Evolutionary conservation across 208 protist species (phyloP).

Genomic region (Wallacemonas sp.): DNA sequence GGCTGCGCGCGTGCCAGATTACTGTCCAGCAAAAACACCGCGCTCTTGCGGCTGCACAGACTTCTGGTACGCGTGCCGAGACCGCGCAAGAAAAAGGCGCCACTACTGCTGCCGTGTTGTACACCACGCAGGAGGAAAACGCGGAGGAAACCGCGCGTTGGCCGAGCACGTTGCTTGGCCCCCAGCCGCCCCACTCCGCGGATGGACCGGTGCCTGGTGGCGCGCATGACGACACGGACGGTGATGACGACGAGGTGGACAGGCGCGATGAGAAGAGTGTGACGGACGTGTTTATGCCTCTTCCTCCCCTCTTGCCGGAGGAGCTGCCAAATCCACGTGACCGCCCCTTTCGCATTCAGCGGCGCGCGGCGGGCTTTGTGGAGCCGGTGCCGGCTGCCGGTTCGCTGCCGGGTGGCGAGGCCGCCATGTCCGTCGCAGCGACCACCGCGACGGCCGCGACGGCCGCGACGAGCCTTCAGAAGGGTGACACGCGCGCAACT

Average conservation of each 20-base stretch:
- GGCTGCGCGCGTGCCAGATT: constrained; percentile 31
- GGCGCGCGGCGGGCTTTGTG: not conserved
- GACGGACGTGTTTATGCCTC: constrained; percentile 15
- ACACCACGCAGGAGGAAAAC: constrained; percentile 3
- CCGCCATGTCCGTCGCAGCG: not conserved
- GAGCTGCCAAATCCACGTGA: constrained; percentile 27
- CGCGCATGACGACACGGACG: too few species aligned
- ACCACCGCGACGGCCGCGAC: not conserved
- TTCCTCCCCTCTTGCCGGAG: constrained; percentile 25
- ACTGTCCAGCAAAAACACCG: not conserved
- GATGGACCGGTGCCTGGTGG: too few species aligned
- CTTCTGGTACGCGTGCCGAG: not conserved
- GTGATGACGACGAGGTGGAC: not conserved
- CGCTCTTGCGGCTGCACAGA: constrained; percentile 4
- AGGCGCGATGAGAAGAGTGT: not conserved
- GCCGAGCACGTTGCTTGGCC: constrained; percentile 9
- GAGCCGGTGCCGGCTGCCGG: not conserved
- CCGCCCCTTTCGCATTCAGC: constrained; percentile 29
- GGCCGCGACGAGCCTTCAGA: too few species aligned
- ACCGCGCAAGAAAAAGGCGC: too few species aligned
- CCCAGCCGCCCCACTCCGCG: too few species aligned
- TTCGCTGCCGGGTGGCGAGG: not conserved
- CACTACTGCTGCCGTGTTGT: too few species aligned
- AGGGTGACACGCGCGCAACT: too few species aligned
- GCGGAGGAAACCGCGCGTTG: constrained; percentile 7